Conservation (phyloP, 202 grass and related monocot genomes). For the Carex arenaria region DNA sequence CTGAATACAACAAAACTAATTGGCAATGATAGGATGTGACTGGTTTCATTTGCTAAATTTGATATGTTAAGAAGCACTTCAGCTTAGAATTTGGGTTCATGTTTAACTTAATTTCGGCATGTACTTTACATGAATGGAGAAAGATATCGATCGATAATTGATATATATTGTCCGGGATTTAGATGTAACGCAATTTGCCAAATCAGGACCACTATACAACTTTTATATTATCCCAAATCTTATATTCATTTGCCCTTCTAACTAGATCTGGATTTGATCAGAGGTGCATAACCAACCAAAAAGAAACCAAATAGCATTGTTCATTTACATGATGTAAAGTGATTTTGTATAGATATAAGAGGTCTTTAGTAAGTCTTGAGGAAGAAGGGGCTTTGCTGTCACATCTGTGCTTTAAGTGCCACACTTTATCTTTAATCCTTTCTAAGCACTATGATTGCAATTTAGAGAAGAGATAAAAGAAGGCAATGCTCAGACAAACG, state of each 20-base stretch:
- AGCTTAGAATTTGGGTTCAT: too few species aligned
- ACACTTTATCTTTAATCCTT: constrained; percentile 54
- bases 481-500: constrained; percentile 21
- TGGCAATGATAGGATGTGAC: too few species aligned
- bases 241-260: background rate
- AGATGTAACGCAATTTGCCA: background rate
- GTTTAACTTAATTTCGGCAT: background rate
- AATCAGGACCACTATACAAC: background rate
- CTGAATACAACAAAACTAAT: too few species aligned
- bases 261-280: constrained; percentile 10
- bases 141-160: background rate
- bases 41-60: too few species aligned
- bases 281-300: constrained; percentile 16
- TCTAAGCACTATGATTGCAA: constrained; percentile 27
- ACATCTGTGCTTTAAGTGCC: constrained; percentile 35
- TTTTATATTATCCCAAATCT: background rate
- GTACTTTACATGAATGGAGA: background rate
- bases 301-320: constrained; percentile 15
- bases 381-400: constrained; percentile 68
- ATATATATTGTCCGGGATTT: background rate
- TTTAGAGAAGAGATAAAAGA: constrained; percentile 11
- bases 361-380: constrained; percentile 56
- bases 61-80: too few species aligned
- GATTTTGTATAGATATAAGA: constrained; percentile 31
- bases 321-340: constrained; percentile 18